phyloP scores from a whole-genome alignment of 495 filamentous ascomycete genomes.

The Penicillium manginii region DNA sequence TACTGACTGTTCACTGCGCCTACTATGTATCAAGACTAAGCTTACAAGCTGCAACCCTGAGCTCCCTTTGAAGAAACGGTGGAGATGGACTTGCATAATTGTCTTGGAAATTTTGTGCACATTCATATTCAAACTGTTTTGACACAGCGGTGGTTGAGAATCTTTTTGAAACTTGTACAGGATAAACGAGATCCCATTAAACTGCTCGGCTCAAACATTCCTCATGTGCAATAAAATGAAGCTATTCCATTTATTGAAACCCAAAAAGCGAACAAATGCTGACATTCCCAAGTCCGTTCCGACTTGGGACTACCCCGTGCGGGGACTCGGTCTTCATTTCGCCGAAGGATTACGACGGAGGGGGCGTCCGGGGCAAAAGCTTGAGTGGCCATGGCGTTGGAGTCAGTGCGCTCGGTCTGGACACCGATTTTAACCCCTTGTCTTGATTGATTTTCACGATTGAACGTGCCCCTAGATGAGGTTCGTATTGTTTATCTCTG shows the following conservation, averaged over 20 bases:
- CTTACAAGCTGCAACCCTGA: no score
- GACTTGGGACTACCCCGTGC: not conserved
- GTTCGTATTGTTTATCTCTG: not conserved
- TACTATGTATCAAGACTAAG: no score
- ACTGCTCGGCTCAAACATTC: no score
- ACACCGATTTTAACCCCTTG: not conserved
- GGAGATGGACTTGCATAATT: no score
- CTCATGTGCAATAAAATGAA: no score
- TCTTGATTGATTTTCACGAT: not conserved
- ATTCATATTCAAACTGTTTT: no score
- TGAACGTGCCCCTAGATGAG: not conserved
- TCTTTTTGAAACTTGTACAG: no score
- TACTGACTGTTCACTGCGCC: not conserved
- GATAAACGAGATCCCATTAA: no score
- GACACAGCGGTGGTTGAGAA: no score
- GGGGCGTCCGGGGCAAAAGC: constrained; percentile 16
- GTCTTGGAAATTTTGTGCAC: no score
- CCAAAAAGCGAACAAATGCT: not conserved
- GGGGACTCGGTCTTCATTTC: constrained; percentile 7
- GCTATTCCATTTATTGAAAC: no score
- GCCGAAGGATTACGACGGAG: constrained; percentile 10
- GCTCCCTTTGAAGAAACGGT: no score
- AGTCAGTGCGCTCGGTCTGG: constrained; percentile 5
- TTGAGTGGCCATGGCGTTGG: constrained; percentile 15
- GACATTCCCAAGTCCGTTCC: not conserved